These are phyloP conservation scores for Talaromyces sp. DNA, from an alignment of 2,329 filamentous ascomycete species.

Conservation along the genomic window DNA sequence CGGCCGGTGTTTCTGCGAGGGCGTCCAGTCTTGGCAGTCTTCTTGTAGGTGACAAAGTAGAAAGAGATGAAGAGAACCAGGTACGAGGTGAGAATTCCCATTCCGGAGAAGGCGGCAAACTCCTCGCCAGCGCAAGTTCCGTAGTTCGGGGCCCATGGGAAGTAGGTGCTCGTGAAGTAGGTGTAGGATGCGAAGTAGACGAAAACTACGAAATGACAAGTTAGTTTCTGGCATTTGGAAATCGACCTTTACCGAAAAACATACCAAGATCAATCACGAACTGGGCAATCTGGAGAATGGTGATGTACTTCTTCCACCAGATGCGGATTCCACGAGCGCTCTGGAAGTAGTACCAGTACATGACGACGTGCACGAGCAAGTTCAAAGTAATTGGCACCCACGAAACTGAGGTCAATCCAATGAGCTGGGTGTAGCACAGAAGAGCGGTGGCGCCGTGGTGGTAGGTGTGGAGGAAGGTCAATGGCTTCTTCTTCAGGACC, in stretches of 20 bases:
- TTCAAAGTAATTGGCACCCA: constrained; percentile 94
- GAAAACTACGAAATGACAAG: constrained; percentile 59
- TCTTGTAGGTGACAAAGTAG: constrained; percentile 93
- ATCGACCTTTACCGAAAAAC: constrained; percentile 25
- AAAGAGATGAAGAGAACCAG: constrained; percentile 98
- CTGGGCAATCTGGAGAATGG: constrained; percentile 91
- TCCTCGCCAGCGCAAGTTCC: constrained; percentile 93
- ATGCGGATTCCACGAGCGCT: constrained; percentile 89
- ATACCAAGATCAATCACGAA: constrained; percentile 94
- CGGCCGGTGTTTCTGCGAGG: constrained; percentile 61
- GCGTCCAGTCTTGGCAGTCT: constrained; percentile 48
- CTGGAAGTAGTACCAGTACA: constrained; percentile 99
- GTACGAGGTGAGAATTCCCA: constrained; percentile 89
- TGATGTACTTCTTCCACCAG: constrained; percentile 99
- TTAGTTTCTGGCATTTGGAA: constrained; percentile 14
- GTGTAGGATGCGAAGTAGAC: constrained; percentile 99
- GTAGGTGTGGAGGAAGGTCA: constrained; percentile 99
- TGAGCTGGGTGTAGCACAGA: constrained; percentile 95
- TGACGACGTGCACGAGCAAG: constrained; percentile 90
- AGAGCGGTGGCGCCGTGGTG: constrained; percentile 96
- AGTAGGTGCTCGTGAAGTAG: constrained; percentile 93
- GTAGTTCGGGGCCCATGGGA: constrained; percentile 72
- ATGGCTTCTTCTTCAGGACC: constrained; percentile 98
- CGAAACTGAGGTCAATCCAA: constrained; percentile 86
- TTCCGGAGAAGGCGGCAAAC: constrained; percentile 89